Conservation (phyloP, 345 rosid species). For the Eucalyptus tenuipes region DNA sequence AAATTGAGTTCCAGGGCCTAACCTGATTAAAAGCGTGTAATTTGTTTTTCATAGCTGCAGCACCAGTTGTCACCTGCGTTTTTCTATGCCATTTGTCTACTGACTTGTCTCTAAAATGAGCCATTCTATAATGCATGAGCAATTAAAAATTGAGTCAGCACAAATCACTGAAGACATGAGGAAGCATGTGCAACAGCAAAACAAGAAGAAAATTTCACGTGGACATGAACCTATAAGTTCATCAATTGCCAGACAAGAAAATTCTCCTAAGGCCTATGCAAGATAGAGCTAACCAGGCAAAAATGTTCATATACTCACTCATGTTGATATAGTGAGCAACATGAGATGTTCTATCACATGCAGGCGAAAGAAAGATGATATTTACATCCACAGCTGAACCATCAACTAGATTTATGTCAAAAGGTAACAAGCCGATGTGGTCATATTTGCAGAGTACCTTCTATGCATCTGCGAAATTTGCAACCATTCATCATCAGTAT, state of each 20-base stretch:
- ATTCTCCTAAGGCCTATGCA: background rate
- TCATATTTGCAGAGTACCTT: slow-evolving; percentile 28
- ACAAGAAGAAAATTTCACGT: background rate
- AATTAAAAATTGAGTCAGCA: background rate
- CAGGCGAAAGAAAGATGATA: background rate
- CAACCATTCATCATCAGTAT: slow-evolving; percentile 58
- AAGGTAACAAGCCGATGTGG: background rate
- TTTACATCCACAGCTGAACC: background rate
- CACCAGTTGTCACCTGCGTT: slow-evolving; percentile 83
- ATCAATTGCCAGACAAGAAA: background rate
- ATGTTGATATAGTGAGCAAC: background rate
- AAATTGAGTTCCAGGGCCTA: background rate
- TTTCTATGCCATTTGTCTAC: slow-evolving; percentile 94
- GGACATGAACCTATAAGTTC: background rate
- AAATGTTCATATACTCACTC: background rate
- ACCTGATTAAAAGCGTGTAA: slow-evolving; percentile 98
- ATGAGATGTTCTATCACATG: background rate
- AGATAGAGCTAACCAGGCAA: background rate
- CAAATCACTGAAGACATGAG: background rate
- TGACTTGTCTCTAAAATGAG: slow-evolving; percentile 71
- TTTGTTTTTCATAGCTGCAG: slow-evolving; percentile 79
- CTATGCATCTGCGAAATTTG: slow-evolving; percentile 44
- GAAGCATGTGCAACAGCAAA: background rate
- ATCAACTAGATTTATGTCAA: background rate
- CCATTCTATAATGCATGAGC: slow-evolving; percentile 36